Base-by-base conservation (phyloP, 2,329 filamentous ascomycete genomes). In the Arthrobotrys conoides region DNA sequence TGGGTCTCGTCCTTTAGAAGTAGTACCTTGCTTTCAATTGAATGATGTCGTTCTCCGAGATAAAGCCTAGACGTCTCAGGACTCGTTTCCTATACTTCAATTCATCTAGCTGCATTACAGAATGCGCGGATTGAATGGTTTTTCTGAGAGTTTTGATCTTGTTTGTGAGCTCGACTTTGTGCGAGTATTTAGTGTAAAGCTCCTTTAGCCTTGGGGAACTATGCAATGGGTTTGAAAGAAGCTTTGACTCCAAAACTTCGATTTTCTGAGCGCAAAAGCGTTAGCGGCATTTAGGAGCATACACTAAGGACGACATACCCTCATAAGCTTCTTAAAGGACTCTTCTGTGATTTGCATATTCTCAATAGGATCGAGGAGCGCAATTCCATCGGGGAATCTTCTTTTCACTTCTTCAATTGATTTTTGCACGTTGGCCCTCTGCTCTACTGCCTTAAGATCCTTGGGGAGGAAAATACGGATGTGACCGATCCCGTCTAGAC, bases 261-360 rank as follows among this genome's bases (percentile, higher is more conserved):
- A 99, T 97, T 89, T 98, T 98, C 85, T 94, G 87, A 71, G 38
- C 5, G 14, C 55, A n/a, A 14, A n/a, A 49, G 9, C 12, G 46
- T 70, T 76, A 76, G 59, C n/a, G 27, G 18, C 16, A 5, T 24
- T 24, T 10, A 33, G 36, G 1, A 3, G 41, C n/a, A n/a, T 3
- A 36, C 9, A 41, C 14, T 24, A 10, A 10, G 9, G 12, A 48
- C 36, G 41, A 18, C 87, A 82, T 85, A 89, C 88, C 82, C 90
- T 86, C 12, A 98, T 88, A 3, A 97, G 89, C 84, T 94, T 93
- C 87, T 96, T 97, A 87, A 99, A 98, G 0, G 90, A 91, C 0
- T 97, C 94, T 82, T 98, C 96, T 3, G 88, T 91, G 82, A 99
- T 98, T 30, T 90, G 89, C 96, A 99, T 98, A 83, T 97, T 94